Base-by-base conservation (phyloP, 1,139 yeast genomes). In the Hyphopichia khmerensis region DNA sequence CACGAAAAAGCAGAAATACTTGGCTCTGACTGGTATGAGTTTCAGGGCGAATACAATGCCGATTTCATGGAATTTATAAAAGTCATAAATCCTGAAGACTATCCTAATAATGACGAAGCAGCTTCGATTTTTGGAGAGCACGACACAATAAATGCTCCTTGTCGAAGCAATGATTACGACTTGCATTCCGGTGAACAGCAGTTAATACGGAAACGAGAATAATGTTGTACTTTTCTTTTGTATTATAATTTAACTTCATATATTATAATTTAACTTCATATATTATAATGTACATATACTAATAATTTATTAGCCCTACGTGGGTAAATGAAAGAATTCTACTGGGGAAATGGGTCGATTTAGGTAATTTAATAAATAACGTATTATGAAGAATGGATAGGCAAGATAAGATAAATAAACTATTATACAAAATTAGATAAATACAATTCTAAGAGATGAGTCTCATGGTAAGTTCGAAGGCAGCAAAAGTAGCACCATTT, bases 401-500 rank as follows among this genome's bases (percentile, higher is more conserved):
- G n/a, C n/a, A n/a, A n/a, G n/a, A n/a, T n/a, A n/a, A n/a, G n/a
- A n/a, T n/a, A n/a, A n/a, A n/a, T n/a, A 21, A 21, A 21, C 24
- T 21, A 21, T 21, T 21, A 21, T 21, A 21, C 24, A 21, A 21
- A 21, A 8, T 6, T 8, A n/a, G n/a, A n/a, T n/a, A n/a, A 21
- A 21, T 5, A 21, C 8, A 21, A 8, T 8, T 6, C 23, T 33
- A 38, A n/a, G 40, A 26, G 47, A 79, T 56, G 33, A 78, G 61
- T 65, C 95, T 79, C 86, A 89, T 86, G 5, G 96, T 85, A 42
- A 87, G 64, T 65, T 91, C 98, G 59, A 91, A 91, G 10, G 95
- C 89, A 41, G 89, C 87, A 67, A 91, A 91, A 1, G 98, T 91
- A 26, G 96, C 96, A 40, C 96, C 98, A 59, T 91, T 91, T 15